Evolutionary conservation across 225 moss, liverwort and hornwort genomes (phyloP), one percentile per base, ranked within the genome.

Genomic region (Climacium dendroides): DNA sequence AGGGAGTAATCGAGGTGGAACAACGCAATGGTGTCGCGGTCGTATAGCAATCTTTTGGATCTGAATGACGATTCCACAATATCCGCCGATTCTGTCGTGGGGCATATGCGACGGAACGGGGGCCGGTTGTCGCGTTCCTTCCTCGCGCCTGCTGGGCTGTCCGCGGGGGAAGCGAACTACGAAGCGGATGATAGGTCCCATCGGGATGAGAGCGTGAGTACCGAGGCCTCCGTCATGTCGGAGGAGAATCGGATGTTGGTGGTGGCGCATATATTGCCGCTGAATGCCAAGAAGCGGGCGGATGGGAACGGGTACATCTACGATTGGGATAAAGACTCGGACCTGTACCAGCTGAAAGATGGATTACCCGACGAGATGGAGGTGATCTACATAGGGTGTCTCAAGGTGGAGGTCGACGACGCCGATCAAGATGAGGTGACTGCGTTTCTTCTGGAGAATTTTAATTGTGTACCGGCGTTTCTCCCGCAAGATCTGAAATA

Each of bases 391-490:
- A 91, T 99, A 52, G 99, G 99, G 17, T 99, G 99, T 88, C 82
- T 99, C 91, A 97, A 96, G 83, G 97, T 93, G 90, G 99, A 99
- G 7, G 95, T 99, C 74, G 96, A 96, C 4, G 89, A 88, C 64
- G 89, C 87, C 55, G 96, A 97, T 80, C 95, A 99, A 83, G 99
- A 99, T 65, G 96, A 96, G 89, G 95, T 99, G 74, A 95, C 99
- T 5, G 94, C 95, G 54, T 88, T 85, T 54, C 95, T 99, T 19
- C 86, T 96, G 43, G 94, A 94, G 54, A 92, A 96, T 78, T 99
- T 97, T 89, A 96, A 94, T 87, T 99, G 99, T 71, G 99, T 99
- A 10, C 95, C 99, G 32, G 99, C 99, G 35, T 99, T 99, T 85
- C 86, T 99, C 55, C 93, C 97, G 41, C 81, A 94, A 64, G 89